phyloP scores from a whole-genome alignment of 2,329 filamentous ascomycete species.

The Pseudogymnoascus sp. region DNA sequence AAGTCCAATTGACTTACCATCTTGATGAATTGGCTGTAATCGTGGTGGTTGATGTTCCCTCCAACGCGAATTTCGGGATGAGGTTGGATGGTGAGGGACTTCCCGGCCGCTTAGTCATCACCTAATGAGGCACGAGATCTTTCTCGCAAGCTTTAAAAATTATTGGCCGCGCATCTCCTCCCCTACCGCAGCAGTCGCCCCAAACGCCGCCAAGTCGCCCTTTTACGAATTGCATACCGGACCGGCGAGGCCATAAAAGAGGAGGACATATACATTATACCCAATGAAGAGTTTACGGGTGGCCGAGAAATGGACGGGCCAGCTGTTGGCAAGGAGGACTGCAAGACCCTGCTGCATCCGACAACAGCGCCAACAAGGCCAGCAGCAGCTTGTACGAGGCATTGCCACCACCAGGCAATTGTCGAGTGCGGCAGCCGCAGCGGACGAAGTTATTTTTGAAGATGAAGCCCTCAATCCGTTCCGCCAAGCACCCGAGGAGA shows the following conservation, averaged over 20 bases:
- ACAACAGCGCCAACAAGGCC: slow-evolving; percentile 25
- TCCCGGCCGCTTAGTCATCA: slow-evolving; percentile 14
- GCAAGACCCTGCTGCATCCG: slow-evolving; percentile 35
- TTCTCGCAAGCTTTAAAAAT: slow-evolving; percentile 12
- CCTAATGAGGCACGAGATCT: slow-evolving; percentile 13
- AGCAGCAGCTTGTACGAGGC: slow-evolving; percentile 22
- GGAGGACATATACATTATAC: slow-evolving; percentile 16
- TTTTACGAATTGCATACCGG: slow-evolving; percentile 12
- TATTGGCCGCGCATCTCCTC: slow-evolving; percentile 8
- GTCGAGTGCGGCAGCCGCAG: slow-evolving; percentile 2
- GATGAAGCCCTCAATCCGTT: slow-evolving; percentile 17
- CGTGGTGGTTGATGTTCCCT: slow-evolving; percentile 21
- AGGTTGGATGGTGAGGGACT: slow-evolving; percentile 18
- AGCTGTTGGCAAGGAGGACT: slow-evolving; percentile 40
- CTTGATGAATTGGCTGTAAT: slow-evolving; percentile 36
- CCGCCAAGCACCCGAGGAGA: neutral
- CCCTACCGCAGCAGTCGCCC: neutral
- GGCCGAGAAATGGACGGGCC: slow-evolving; percentile 47
- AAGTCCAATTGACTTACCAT: slow-evolving; percentile 41
- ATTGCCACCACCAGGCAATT: slow-evolving; percentile 13
- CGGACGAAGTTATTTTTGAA: slow-evolving; percentile 23
- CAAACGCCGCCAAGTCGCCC: neutral
- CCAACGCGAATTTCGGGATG: slow-evolving; percentile 10
- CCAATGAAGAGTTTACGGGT: slow-evolving; percentile 54
- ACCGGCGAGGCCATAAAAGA: slow-evolving; percentile 15